A percentile compares a stretch with the other conserved stretches of the same genome.
Conservation (phyloP, 768 basidiomycete species). For the Epithele typhae region DNA sequence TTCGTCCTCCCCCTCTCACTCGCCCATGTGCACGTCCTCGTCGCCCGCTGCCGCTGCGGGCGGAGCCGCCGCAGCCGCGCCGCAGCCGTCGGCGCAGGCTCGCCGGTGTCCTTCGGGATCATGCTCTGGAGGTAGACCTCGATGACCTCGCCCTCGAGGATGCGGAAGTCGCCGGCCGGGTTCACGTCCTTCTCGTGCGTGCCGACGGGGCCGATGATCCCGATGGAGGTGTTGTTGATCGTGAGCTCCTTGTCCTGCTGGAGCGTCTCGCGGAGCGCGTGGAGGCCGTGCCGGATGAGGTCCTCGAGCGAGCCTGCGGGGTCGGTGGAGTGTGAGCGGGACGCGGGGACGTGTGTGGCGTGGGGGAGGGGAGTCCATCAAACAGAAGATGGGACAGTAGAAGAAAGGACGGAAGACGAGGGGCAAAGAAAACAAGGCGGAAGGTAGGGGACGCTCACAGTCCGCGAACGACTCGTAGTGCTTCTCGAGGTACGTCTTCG, state of each 20-base stretch:
- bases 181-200: constrained; percentile 49
- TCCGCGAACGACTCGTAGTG: constrained; percentile 85
- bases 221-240: constrained; percentile 90
- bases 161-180: constrained; percentile 68
- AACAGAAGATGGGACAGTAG: not conserved
- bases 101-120: constrained; percentile 60
- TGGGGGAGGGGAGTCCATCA: too few relatives aligned
- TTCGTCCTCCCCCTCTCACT: constrained; percentile 37
- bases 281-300: constrained; percentile 88
- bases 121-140: constrained; percentile 74
- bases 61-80: constrained; percentile 73
- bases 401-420: not conserved
- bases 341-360: not conserved
- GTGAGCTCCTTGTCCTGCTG: constrained; percentile 98
- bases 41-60: constrained; percentile 40
- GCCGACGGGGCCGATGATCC: constrained; percentile 78
- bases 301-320: constrained; percentile 74
- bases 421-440: not conserved
- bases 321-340: too few relatives aligned
- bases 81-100: constrained; percentile 35
- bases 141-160: constrained; percentile 80
- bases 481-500: constrained; percentile 97
- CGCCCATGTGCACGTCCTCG: constrained; percentile 86
- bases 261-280: constrained; percentile 92
- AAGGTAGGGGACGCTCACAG: constrained; percentile 46